Evolutionary conservation across 1,284 basidiomycete species (phyloP).

Genomic region (Takashimella koratensis): DNA sequence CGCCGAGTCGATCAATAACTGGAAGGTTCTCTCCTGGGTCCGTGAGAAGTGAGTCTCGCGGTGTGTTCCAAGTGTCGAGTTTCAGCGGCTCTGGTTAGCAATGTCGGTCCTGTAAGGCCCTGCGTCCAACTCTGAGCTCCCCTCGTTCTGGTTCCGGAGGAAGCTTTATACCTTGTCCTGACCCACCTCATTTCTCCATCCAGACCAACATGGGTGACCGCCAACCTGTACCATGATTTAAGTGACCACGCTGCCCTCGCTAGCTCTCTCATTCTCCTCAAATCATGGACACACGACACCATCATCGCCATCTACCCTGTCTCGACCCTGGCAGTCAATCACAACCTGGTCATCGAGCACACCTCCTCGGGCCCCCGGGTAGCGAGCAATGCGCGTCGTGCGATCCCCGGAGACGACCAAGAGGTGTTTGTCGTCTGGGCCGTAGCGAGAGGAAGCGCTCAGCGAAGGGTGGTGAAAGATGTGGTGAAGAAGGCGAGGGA

Average conservation of each 20-base stretch:
- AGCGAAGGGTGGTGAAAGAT: slow-evolving; percentile 11
- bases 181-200: not conserved
- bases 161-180: no score
- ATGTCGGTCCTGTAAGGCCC: no score
- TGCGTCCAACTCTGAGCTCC: no score
- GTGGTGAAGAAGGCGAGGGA: slow-evolving; percentile 17
- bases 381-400: slow-evolving; percentile 12
- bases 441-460: slow-evolving; percentile 1
- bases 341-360: slow-evolving; percentile 15
- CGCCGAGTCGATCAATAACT: slow-evolving; percentile 1
- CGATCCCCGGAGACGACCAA: slow-evolving; percentile 2
- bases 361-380: no score
- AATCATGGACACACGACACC: slow-evolving; percentile 6
- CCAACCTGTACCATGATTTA: slow-evolving; percentile 5
- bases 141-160: no score
- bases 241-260: slow-evolving; percentile 8
- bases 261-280: slow-evolving; percentile 14
- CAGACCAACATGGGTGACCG: slow-evolving; percentile 24
- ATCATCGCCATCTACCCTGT: slow-evolving; percentile 25
- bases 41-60: slow-evolving; percentile 24
- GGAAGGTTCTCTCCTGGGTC: slow-evolving; percentile 18
- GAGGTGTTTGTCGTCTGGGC: slow-evolving; percentile 19
- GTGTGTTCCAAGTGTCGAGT: no score
- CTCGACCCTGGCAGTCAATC: slow-evolving; percentile 15
- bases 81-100: no score